Evolutionary conservation across 2,329 filamentous ascomycete genomes (phyloP), one percentile per base, ranked within the genome.

Genomic region (Escovopsis sp.): DNA sequence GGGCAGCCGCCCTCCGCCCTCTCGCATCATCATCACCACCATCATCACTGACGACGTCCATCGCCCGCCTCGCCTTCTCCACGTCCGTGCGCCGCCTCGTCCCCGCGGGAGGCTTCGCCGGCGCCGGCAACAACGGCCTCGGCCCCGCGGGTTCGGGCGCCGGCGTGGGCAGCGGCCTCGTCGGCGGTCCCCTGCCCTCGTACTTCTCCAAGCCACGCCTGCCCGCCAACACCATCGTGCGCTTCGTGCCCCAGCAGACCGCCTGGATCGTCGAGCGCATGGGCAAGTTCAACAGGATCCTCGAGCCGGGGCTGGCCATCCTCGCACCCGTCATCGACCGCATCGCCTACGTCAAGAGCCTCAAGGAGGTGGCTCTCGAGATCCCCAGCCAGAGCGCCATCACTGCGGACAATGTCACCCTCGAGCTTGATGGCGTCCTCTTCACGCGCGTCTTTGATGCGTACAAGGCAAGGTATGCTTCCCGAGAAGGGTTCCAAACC

Each of bases 201-300:
- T 92, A 92, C 61, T 93, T 93, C 59, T 79, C 81, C 53, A 71
- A 71, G 43, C 65, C 69, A 11, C 66, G 70, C 16, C 68, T 94
- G 35, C 90, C 90, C 19, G 83, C 87, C 47, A 98, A 98, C 62
- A 98, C 90, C 4, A 68, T 98, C 43, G 68, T 98, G 49, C 84
- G 88, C 41, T 98, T 96, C 60, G 90, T 98, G 29, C 90, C 90
- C n/a, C 90, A 98, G 62, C 90, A 98, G 66, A 96, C 88, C 48
- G 90, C 90, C 57, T 98, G 90, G 90, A 88, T 98, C 40, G 90
- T 98, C 38, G 90, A 98, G 72, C 87, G 90, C 53, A 98, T 98
- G 90, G 90, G 90, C 50, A 90, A 87, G 61, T 98, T 94, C 65
- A 80, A 84, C 62, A 74, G 87, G 41, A 94, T 98, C 51, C 66